Evolutionary conservation across 768 basidiomycete species (phyloP).

Genomic region (Trametes maxima): DNA sequence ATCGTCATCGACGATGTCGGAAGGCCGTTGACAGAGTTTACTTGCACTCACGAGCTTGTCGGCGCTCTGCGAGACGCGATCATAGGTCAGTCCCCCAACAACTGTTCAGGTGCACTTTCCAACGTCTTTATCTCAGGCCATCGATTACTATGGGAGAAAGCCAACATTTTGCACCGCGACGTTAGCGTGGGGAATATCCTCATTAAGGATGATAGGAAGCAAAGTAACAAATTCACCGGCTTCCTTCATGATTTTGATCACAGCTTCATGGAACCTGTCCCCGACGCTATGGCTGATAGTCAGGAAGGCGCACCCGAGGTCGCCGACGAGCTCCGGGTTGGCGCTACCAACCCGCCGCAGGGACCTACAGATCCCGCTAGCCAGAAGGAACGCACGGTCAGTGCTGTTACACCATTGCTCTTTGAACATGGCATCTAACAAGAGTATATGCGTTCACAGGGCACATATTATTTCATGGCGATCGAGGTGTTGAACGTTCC

Average conservation of each 20-base stretch:
- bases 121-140: constrained; percentile 14
- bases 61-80: constrained; percentile 14
- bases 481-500: neutral
- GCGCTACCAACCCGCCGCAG: too few species aligned
- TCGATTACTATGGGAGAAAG: constrained; percentile 2
- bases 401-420: neutral
- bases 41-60: constrained; percentile 2
- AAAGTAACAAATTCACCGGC: neutral
- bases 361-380: neutral
- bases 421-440: neutral
- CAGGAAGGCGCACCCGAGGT: neutral
- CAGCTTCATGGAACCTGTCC: neutral
- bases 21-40: constrained; percentile 9
- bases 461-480: constrained; percentile 1
- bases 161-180: constrained; percentile 23
- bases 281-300: neutral
- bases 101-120: neutral
- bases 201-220: constrained; percentile 1
- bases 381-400: neutral
- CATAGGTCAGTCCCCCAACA: neutral
- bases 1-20: constrained; percentile 10
- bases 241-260: constrained; percentile 16
- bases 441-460: neutral
- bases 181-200: constrained; percentile 27
- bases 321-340: neutral